Evolutionary conservation across 208 protist species (phyloP).

Genomic region (Trypanosoma avium): DNA sequence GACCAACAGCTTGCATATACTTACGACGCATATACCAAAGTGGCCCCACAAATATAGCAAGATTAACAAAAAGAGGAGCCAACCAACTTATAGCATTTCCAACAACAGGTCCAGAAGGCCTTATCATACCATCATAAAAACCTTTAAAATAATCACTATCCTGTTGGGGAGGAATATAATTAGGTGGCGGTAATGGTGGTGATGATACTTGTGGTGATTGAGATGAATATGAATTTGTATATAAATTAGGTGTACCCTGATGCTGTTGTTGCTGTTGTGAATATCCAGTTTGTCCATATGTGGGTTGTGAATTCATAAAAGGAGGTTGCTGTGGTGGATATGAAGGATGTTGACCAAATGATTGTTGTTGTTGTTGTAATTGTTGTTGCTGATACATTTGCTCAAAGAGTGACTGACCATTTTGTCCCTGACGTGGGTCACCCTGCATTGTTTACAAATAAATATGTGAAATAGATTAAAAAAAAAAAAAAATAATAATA

Average conservation of each 20-base stretch:
- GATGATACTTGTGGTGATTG: slow-evolving; percentile 5
- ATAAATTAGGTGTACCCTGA: background rate
- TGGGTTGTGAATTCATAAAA: slow-evolving; percentile 16
- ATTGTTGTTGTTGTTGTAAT: slow-evolving; percentile 31
- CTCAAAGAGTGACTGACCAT: slow-evolving; percentile 68
- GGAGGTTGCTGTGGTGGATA: slow-evolving; percentile 14
- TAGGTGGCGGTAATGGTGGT: slow-evolving; percentile 17
- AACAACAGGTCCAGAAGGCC: slow-evolving; percentile 57
- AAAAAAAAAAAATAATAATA: slow-evolving; percentile 7
- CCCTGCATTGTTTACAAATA: slow-evolving; percentile 17
- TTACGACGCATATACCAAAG: slow-evolving; percentile 89
- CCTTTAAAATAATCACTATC: slow-evolving; percentile 90
- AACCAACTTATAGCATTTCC: slow-evolving; percentile 80
- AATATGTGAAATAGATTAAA: background rate
- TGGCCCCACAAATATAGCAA: slow-evolving; percentile 84
- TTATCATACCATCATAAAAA: slow-evolving; percentile 88
- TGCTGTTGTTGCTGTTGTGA: slow-evolving; percentile 25
- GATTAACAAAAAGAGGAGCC: slow-evolving; percentile 77
- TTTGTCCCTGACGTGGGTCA: slow-evolving; percentile 18
- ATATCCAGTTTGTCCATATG: slow-evolving; percentile 7
- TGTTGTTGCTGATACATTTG: slow-evolving; percentile 77
- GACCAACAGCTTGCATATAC: slow-evolving; percentile 75
- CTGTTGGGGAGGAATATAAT: slow-evolving; percentile 25
- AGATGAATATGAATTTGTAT: background rate
- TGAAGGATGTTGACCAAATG: slow-evolving; percentile 6